Base-by-base conservation (phyloP, 2,329 filamentous ascomycete species). In the Drechmeria coniospora region DNA sequence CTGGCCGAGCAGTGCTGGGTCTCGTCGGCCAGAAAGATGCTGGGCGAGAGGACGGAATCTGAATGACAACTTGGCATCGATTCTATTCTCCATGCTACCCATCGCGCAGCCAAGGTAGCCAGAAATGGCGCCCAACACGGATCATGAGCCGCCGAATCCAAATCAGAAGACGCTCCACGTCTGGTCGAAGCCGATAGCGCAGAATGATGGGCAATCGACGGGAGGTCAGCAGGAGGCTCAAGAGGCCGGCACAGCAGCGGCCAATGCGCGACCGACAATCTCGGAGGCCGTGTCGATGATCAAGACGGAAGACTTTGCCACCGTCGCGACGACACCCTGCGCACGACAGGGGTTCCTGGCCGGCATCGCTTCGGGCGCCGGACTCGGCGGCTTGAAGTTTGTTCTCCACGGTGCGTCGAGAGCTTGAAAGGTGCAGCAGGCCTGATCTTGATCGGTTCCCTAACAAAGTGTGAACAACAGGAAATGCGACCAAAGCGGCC, bases 281-380 rank as follows among this genome's bases (percentile, higher is more conserved):
- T 26, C 41, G 21, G 74, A 82, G 23, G 79, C 71, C 1, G 59
- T 86, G 27, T 67, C 71, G 35, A 69, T 65, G 26, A 74, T 87
- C 35, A 73, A 73, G 35, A 46, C 63, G 21, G 62, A 75, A 21
- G 81, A 87, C 43, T 79, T 86, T 37, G 51, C 71, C 24, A 69
- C 72, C 24, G 61, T 92, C 29, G 76, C 86, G 50, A 77, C 79
- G 51, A 68, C 74, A 32, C 87, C 87, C 0, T 95, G 90, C 51
- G 79, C 82, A 13, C 66, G 86, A 35, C 78, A 92, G 46, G 77
- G 81, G 2, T 62, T 93, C 29, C 58, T 95, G 40, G 74, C 79
- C 2, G 90, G 84, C 15, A 92, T 98, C 42, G 79, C 72, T 1
- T 66, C 71, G 3, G 90, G 82, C 4, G 79, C 83, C 36, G 78